Percentiles rank a stretch among this genome's conserved stretches.
Conservation (phyloP, 306 rosid genomes). For the Myrica gale region DNA sequence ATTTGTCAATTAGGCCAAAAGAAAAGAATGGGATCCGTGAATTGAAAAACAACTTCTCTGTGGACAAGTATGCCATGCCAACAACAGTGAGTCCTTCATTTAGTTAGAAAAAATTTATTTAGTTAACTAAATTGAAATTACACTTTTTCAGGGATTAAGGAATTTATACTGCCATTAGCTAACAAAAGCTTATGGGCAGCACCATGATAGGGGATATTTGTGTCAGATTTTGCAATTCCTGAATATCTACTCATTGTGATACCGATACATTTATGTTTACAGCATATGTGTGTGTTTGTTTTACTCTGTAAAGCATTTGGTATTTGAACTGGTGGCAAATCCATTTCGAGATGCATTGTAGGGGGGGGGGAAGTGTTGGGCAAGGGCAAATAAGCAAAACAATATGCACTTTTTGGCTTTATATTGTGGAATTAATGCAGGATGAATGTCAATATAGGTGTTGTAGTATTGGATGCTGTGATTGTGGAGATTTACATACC, state of each 20-base stretch:
- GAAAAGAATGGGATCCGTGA: constrained; percentile 64
- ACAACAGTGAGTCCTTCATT: constrained; percentile 54
- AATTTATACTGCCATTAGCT: neutral
- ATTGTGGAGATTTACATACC: neutral
- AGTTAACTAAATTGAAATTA: neutral
- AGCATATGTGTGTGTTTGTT: neutral
- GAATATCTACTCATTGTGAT: neutral
- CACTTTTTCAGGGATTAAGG: neutral
- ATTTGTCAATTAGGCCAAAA: constrained; percentile 45
- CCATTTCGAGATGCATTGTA: neutral
- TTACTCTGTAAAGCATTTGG: neutral
- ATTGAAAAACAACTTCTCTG: constrained; percentile 57
- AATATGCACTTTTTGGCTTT: constrained; percentile 5
- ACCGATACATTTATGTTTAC: neutral
- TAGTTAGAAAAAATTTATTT: constrained; percentile 7
- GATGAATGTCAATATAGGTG: too few species aligned
- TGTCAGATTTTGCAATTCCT: neutral
- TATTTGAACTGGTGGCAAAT: neutral
- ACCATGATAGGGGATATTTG: neutral
- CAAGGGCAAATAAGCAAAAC: constrained; percentile 8
- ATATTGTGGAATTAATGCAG: neutral
- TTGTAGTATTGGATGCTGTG: neutral
- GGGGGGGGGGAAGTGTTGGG: neutral
- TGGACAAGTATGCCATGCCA: constrained; percentile 49
- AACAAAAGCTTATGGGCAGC: neutral